Base-by-base conservation (phyloP, 345 rosid genomes). In the Boechera retrofracta region DNA sequence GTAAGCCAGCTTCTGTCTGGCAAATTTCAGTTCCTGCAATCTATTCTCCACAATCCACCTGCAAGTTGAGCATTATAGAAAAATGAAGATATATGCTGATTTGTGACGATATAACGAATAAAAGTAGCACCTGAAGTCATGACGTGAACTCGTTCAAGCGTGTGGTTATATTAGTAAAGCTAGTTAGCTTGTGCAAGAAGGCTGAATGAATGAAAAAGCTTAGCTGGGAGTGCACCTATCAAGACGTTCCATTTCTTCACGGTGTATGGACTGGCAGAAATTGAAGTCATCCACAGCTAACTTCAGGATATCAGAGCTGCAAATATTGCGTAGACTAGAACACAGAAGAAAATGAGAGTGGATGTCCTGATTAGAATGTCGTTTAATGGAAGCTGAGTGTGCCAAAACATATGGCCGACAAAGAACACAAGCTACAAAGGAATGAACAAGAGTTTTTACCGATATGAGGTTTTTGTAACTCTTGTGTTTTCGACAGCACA, bases 251-350 rank as follows among this genome's bases (percentile, higher is more conserved):
- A 86, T 88, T 70, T 91, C 98, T 81, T 85, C 71, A 29, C 64
- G 79, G 51, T 86, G 89, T 28, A 87, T 69, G 5, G 86, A 83
- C 79, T 89, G 97, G 74, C 90, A 86, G 64, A 56, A 75, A 79
- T 87, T 91, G 87, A 89, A 91, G 81, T 90, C 89, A 28, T 83
- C 91, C 61, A 77, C 86, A 4, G 96, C 94, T 81, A 94, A 47
- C 68, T 83, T 87, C 73, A 86, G 80, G 80, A 87, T 79, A 77
- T 83, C 88, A 44, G 84, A 70, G 75, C 80, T 83, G 45, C 80
- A 74, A 18, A 77, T 26, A 75, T 77, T 83, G 10, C 45, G 56
- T 18, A 76, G 85, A 41, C 97, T 91, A 82, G 75, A 52, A 88
- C 8, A 62, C 21, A 18, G 75, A 80, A 54, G 38, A 54, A 36